These are phyloP conservation scores for Candida morakotiae DNA, from an alignment of 805 yeast species.

Conservation along the genomic window DNA sequence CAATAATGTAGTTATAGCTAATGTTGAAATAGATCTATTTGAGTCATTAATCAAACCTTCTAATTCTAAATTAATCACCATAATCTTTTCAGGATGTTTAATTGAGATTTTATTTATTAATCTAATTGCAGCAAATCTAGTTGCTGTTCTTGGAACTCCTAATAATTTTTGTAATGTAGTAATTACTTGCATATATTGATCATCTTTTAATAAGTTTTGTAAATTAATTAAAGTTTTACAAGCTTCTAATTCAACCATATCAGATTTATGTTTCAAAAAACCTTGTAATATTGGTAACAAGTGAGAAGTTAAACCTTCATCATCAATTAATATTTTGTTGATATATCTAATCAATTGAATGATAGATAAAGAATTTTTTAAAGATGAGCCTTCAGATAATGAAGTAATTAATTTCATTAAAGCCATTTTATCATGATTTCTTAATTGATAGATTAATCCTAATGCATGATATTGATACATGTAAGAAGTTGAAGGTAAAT, in stretches of 20 bases:
- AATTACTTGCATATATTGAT: constrained; percentile 68
- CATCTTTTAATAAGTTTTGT: constrained; percentile 54
- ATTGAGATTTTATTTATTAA: constrained; percentile 80
- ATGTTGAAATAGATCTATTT: constrained; percentile 90
- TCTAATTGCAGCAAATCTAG: constrained; percentile 92
- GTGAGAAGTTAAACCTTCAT: constrained; percentile 54
- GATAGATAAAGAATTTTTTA: constrained; percentile 79
- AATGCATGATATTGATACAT: constrained; percentile 95
- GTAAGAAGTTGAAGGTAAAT: constrained; percentile 64
- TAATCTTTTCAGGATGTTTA: constrained; percentile 72
- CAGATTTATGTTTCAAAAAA: constrained; percentile 77
- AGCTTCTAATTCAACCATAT: constrained; percentile 89
- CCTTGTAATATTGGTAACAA: constrained; percentile 62
- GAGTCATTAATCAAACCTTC: constrained; percentile 84
- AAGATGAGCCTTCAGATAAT: constrained; percentile 52
- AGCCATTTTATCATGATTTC: constrained; percentile 92
- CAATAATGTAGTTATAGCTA: constrained; percentile 92
- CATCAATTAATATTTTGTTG: constrained; percentile 68
- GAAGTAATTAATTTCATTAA: constrained; percentile 85
- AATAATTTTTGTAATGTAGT: constrained; percentile 70
- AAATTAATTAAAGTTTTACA: constrained; percentile 64
- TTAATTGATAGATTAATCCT: constrained; percentile 81
- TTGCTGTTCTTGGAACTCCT: constrained; percentile 82
- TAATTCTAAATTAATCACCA: constrained; percentile 77
- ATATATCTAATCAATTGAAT: constrained; percentile 82